Base-by-base conservation (phyloP, 768 basidiomycete species). In the Mycena capillaripes region DNA sequence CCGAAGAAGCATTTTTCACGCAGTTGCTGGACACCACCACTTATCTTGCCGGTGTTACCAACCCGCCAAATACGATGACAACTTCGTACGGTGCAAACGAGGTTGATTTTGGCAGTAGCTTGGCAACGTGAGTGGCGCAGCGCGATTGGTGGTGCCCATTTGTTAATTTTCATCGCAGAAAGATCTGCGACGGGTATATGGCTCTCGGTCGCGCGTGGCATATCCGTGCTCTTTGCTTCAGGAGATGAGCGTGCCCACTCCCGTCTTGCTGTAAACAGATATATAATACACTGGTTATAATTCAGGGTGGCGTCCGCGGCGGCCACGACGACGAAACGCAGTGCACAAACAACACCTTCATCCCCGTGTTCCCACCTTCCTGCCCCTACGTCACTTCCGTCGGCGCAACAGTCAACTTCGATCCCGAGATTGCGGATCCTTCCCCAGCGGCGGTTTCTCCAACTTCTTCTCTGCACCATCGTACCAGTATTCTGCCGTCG, bases 361-460 rank as follows among this genome's bases (percentile, higher is more conserved):
- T 78, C 56, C 82, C 84, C 6, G 36, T 50, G 5, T 71, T 71
- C 65, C 73, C 69, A 10, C 59, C 73, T 6, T 69, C 67, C 14
- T 73, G 72, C 38, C 61, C 66, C n/a, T 73, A 11, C 27, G 53
- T 69, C 21, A 73, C 72, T 12, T 50, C 72, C 40, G 67, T 73
- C 30, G 72, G 72, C 30, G 36, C 38, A 8, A 69, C 72, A 1
- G 5, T 32, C 12, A 53, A 53, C 27, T 64, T 73, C 61, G 19
- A 2, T 34, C 72, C 72, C 44, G 72, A 69, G 44, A 65, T 23
- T 0, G 65, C 44, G 19, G 53, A 17, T 25, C 52, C 55, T 61
- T 70, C 34, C 77, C 83, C 25, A 68, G 83, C 29, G 84, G 84
- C 58, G 84, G 85, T 62, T 85, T 86, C 76, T 82, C 82, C 74